phyloP scores from a whole-genome alignment of 179 eudicot genomes.

The Actinidia arguta region DNA sequence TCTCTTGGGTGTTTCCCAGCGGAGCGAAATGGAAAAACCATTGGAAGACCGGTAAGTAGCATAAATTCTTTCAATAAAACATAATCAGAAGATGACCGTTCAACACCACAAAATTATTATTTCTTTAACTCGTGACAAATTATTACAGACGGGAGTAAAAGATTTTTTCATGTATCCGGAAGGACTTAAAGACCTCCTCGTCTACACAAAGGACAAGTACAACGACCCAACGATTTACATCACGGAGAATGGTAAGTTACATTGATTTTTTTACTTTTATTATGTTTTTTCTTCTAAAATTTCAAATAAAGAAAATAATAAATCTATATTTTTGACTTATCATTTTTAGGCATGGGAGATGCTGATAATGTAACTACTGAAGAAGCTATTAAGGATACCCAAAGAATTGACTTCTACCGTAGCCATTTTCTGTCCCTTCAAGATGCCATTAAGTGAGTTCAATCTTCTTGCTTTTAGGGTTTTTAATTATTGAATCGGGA shows the following conservation, averaged over 20 bases:
- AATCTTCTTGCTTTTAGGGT: neutral
- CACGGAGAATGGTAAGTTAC: slow-evolving; percentile 42
- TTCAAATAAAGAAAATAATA: neutral
- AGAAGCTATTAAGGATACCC: slow-evolving; percentile 22
- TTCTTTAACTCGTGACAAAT: neutral
- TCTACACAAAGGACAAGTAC: slow-evolving; percentile 42
- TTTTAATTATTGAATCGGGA: neutral
- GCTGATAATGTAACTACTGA: slow-evolving; percentile 18
- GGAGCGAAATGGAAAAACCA: slow-evolving; percentile 21
- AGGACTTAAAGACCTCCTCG: slow-evolving; percentile 35
- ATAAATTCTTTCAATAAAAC: too few species aligned
- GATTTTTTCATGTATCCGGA: slow-evolving; percentile 34
- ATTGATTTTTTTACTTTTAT: neutral
- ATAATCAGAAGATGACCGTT: neutral
- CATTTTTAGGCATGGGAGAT: slow-evolving; percentile 28
- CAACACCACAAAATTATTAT: neutral
- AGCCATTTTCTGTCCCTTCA: slow-evolving; percentile 17
- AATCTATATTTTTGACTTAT: neutral
- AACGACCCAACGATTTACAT: slow-evolving; percentile 41
- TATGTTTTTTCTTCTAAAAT: too few species aligned
- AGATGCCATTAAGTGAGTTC: slow-evolving; percentile 26
- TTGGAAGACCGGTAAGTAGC: slow-evolving; percentile 29
- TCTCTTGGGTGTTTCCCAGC: neutral
- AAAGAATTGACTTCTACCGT: slow-evolving; percentile 23
- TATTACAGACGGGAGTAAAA: slow-evolving; percentile 32